phyloP scores from a whole-genome alignment of 2,329 filamentous ascomycete species.

The Chrysoporthe cubensis region DNA sequence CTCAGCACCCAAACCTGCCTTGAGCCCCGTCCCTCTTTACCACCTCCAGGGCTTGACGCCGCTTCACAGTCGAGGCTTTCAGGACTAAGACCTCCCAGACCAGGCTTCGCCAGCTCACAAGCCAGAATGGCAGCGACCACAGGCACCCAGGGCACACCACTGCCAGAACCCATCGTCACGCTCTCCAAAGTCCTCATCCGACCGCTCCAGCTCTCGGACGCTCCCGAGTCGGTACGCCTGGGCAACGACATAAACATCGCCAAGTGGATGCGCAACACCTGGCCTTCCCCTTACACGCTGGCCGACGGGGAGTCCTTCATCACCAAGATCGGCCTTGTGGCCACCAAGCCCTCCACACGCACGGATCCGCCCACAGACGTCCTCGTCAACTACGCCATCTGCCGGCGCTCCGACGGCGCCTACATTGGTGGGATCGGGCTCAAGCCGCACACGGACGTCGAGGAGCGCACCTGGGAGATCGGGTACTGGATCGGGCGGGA shows the following conservation, averaged over 20 bases:
- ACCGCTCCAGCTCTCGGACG: conserved; percentile 45
- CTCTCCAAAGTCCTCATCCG: conserved; percentile 45
- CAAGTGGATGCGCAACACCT: conserved; percentile 47
- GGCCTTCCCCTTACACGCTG: conserved; percentile 51
- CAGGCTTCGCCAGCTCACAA: neutral
- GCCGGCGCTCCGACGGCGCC: conserved; percentile 35
- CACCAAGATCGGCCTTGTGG: conserved; percentile 26
- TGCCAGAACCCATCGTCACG: conserved; percentile 34
- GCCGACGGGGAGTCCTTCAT: conserved; percentile 46
- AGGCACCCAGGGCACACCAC: conserved; percentile 10
- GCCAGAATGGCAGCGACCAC: conserved; percentile 16
- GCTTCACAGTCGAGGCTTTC: neutral
- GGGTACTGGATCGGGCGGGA: conserved; percentile 52
- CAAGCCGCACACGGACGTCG: conserved; percentile 41
- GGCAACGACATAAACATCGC: conserved; percentile 46
- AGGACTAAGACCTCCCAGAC: neutral
- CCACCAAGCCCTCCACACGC: conserved; percentile 30
- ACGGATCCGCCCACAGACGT: conserved; percentile 36
- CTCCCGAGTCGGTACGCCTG: conserved; percentile 37
- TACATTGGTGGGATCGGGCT: conserved; percentile 49
- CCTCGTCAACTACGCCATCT: conserved; percentile 42
- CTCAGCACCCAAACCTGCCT: neutral
- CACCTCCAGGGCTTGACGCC: neutral
- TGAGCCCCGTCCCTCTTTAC: neutral
- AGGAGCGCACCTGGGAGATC: conserved; percentile 50